Conservation (phyloP, 306 rosid genomes). For the Quercus parvula region DNA sequence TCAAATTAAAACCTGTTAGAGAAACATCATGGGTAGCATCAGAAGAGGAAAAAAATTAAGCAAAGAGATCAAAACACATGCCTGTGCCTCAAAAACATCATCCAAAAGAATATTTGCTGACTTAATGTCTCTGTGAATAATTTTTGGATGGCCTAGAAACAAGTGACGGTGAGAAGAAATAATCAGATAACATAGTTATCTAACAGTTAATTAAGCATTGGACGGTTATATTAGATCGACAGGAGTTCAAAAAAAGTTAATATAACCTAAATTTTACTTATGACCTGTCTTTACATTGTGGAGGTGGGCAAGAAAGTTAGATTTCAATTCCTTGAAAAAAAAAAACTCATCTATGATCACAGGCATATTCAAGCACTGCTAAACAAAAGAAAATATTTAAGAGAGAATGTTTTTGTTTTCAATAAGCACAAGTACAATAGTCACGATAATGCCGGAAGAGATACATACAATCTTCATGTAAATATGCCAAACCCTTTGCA, state of each 20-base stretch:
- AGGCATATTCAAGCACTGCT: background rate
- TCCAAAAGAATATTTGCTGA: slow-evolving; percentile 89
- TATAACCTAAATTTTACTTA: too few species aligned
- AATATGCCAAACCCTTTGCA: slow-evolving; percentile 88
- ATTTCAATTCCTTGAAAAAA: too few species aligned
- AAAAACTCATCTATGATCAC: too few species aligned
- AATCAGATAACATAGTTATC: slow-evolving; percentile 6
- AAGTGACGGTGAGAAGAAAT: background rate
- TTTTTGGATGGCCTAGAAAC: slow-evolving; percentile 76
- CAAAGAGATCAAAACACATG: slow-evolving; percentile 12
- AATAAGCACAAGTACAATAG: background rate
- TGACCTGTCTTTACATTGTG: too few species aligned
- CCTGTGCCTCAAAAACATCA: slow-evolving; percentile 76
- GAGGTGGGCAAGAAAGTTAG: too few species aligned
- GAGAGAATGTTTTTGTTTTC: background rate
- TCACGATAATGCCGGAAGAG: background rate
- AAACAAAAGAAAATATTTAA: background rate
- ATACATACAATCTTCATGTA: slow-evolving; percentile 85
- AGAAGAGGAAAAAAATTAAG: background rate
- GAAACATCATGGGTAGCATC: background rate
- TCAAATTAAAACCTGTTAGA: slow-evolving; percentile 21
- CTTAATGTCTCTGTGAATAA: slow-evolving; percentile 94
- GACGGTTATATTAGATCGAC: background rate
- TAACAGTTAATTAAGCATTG: background rate
- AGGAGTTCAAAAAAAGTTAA: background rate